These are phyloP conservation scores for Kwoniella heveanensis DNA, from an alignment of 768 basidiomycete species.

Conservation along the genomic window DNA sequence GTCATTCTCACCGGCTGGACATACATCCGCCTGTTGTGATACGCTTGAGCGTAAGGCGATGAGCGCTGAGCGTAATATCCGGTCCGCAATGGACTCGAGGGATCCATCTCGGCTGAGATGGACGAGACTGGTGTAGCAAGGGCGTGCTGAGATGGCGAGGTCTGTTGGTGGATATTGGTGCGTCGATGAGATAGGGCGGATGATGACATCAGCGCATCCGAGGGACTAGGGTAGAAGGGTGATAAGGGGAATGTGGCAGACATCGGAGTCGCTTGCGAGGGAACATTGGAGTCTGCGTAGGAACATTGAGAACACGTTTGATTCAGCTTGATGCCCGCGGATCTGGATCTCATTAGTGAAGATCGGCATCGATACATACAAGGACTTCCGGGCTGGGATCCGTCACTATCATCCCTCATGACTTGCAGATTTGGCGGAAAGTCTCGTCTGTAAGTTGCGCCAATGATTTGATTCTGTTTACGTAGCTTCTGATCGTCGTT, in stretches of 20 bases:
- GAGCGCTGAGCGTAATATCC: constrained; percentile 16
- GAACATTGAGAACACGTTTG: not conserved
- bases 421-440: constrained; percentile 15
- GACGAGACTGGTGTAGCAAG: not conserved
- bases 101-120: constrained; percentile 3
- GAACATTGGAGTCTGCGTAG: constrained; percentile 12
- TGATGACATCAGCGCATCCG: not conserved
- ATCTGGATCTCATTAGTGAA: not conserved
- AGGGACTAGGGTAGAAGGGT: constrained; percentile 7
- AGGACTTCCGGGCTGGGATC: constrained; percentile 7
- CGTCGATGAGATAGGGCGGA: not conserved
- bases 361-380: not conserved
- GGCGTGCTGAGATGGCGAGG: constrained; percentile 7
- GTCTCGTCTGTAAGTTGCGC: constrained; percentile 2
- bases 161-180: constrained; percentile 2
- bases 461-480: constrained; percentile 13
- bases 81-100: not conserved
- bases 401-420: constrained; percentile 24
- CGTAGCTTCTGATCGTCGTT: constrained; percentile 27
- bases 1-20: constrained; percentile 12
- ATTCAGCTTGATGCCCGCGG: not conserved
- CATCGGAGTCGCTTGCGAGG: constrained; percentile 19
- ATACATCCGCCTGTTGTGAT: constrained; percentile 19
- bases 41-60: constrained; percentile 26
- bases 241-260: constrained; percentile 14